Percentiles rank a stretch among this genome's conserved stretches.
Conservation (phyloP, 1,284 basidiomycete species). For the Rhodotorula sp. region DNA sequence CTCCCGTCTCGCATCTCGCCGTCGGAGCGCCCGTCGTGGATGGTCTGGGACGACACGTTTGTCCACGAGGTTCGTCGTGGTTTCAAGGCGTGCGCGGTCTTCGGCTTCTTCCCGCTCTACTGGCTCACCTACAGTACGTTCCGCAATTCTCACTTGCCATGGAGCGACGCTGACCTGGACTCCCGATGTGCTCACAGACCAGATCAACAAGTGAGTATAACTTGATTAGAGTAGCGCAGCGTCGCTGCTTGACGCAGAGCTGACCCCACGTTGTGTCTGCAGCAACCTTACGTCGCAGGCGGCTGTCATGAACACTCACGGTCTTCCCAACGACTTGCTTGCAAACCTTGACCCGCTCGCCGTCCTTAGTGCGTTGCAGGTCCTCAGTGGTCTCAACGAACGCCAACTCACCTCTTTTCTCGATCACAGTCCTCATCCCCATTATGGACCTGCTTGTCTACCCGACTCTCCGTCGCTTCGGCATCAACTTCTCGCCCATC, state of each 20-base stretch:
- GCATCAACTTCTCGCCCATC: conserved; percentile 69
- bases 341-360: conserved; percentile 50
- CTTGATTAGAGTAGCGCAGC: neutral
- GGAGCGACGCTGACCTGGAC: no score
- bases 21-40: conserved; percentile 52
- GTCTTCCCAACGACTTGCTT: conserved; percentile 51
- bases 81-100: conserved; percentile 80
- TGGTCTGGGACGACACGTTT: conserved; percentile 63
- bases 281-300: conserved; percentile 40
- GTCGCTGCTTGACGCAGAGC: conserved; percentile 41
- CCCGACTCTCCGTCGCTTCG: conserved; percentile 66
- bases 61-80: conserved; percentile 81
- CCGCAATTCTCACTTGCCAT: neutral
- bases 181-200: neutral
- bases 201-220: conserved; percentile 23
- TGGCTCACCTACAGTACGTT: conserved; percentile 66
- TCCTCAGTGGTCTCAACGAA: conserved; percentile 51
- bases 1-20: conserved; percentile 58
- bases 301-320: conserved; percentile 42
- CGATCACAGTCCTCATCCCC: conserved; percentile 47
- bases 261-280: neutral
- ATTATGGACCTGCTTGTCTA: conserved; percentile 59
- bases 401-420: neutral
- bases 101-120: conserved; percentile 65
- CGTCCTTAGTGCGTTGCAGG: conserved; percentile 6